These are phyloP conservation scores for Quercus bicolor DNA, from an alignment of 306 rosid species.

Conservation along the genomic window DNA sequence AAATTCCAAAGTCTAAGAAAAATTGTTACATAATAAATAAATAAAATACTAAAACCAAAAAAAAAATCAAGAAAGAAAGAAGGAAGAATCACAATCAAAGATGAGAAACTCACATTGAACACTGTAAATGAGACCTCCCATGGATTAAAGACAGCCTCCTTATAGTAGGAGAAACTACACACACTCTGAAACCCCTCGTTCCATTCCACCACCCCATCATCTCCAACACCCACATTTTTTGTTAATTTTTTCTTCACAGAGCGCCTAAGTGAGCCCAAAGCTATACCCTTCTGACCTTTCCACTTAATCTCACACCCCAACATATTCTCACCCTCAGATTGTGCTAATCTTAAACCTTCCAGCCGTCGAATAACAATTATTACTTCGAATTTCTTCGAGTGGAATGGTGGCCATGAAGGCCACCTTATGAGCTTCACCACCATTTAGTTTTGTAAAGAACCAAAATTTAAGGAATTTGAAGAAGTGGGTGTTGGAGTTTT, in stretches of 20 bases:
- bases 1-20: neutral
- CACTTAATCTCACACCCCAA: slow-evolving; percentile 55
- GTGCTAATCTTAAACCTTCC: slow-evolving; percentile 29
- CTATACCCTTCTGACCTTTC: slow-evolving; percentile 64
- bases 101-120: slow-evolving; percentile 51
- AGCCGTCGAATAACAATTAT: slow-evolving; percentile 44
- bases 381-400: slow-evolving; percentile 57
- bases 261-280: slow-evolving; percentile 62
- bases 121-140: slow-evolving; percentile 95
- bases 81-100: neutral
- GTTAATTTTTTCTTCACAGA: slow-evolving; percentile 61
- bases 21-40: neutral
- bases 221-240: slow-evolving; percentile 38
- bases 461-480: neutral
- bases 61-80: neutral
- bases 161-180: slow-evolving; percentile 55
- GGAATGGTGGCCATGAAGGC: slow-evolving; percentile 87
- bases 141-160: slow-evolving; percentile 83
- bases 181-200: slow-evolving; percentile 64
- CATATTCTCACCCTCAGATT: slow-evolving; percentile 38
- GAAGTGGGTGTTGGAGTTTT: neutral
- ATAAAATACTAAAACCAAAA: neutral
- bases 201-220: slow-evolving; percentile 41
- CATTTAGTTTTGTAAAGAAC: slow-evolving; percentile 25
- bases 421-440: slow-evolving; percentile 91